Percentiles rank a stretch among this genome's conserved stretches.
Conservation (phyloP, 2,329 filamentous ascomycete genomes). For the Botrytis hyacinthi region DNA sequence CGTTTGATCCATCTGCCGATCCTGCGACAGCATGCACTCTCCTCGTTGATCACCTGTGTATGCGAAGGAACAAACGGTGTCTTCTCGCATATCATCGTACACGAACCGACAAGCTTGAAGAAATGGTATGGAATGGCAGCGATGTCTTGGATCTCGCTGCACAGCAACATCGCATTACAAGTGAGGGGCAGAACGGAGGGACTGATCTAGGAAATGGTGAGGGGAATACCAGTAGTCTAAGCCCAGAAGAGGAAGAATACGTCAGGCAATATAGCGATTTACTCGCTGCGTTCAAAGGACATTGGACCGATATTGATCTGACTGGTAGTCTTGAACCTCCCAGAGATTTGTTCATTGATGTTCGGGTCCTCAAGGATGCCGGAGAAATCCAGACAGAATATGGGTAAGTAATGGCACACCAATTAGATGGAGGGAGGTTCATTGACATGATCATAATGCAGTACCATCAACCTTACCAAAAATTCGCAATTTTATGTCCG, state of each 20-base stretch:
- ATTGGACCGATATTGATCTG: conserved; percentile 96
- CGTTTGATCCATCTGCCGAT: conserved; percentile 83
- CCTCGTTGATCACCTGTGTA: conserved; percentile 89
- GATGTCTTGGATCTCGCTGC: conserved; percentile 73
- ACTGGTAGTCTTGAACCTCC: conserved; percentile 92
- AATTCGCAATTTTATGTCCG: conserved; percentile 98
- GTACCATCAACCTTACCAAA: conserved; percentile 92
- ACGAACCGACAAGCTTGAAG: conserved; percentile 85
- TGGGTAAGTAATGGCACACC: conserved; percentile 59
- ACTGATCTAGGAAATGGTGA: conserved; percentile 45
- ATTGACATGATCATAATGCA: conserved; percentile 42
- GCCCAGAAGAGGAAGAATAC: conserved; percentile 95
- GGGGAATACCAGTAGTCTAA: conserved; percentile 70
- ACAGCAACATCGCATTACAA: conserved; percentile 47
- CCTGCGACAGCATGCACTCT: conserved; percentile 83
- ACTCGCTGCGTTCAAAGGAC: conserved; percentile 92
- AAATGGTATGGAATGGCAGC: conserved; percentile 86
- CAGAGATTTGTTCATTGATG: conserved; percentile 94
- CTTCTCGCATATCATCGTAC: conserved; percentile 91
- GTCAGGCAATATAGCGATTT: conserved; percentile 88
- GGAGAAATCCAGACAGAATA: conserved; percentile 99
- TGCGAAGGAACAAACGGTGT: conserved; percentile 95
- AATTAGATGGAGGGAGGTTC: conserved; percentile 22
- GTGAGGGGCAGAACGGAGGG: conserved; percentile 38
- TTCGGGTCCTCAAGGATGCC: conserved; percentile 91